These are phyloP conservation scores for Thuja plicata DNA, from an alignment of 83 land plant genomes.

Conservation along the genomic window DNA sequence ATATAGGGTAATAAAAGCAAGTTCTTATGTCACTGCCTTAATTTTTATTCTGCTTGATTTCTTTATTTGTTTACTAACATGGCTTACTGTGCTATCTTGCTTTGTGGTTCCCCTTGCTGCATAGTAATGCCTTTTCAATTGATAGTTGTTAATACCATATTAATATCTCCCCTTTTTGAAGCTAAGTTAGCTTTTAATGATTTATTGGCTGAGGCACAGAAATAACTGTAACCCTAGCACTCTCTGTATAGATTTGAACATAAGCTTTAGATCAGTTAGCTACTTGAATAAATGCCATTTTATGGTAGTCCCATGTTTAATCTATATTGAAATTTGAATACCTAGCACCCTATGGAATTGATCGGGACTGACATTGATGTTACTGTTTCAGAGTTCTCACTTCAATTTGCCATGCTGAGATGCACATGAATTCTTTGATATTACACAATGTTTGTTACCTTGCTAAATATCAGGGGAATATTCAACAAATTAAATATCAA, in stretches of 20 bases:
- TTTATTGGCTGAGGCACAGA: neutral
- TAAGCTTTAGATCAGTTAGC: neutral
- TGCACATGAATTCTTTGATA: neutral
- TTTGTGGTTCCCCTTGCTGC: neutral
- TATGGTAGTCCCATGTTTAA: neutral
- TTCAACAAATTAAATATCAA: neutral
- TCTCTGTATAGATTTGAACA: neutral
- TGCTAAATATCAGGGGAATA: neutral
- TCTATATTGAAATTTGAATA: neutral
- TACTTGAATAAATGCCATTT: neutral
- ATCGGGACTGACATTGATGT: neutral
- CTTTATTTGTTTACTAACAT: neutral
- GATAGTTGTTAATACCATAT: neutral
- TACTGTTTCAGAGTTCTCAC: neutral
- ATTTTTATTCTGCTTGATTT: neutral
- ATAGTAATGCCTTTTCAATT: neutral
- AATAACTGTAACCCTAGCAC: neutral
- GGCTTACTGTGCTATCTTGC: neutral
- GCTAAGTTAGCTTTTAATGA: neutral
- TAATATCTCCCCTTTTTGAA: neutral
- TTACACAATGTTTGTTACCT: neutral
- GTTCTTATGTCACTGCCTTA: neutral
- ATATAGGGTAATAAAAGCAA: neutral
- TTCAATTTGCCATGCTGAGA: neutral
- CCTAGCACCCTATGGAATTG: neutral